These are phyloP conservation scores for Yueomyces sp. DNA, from an alignment of 1,139 yeast genomes.

Conservation along the genomic window DNA sequence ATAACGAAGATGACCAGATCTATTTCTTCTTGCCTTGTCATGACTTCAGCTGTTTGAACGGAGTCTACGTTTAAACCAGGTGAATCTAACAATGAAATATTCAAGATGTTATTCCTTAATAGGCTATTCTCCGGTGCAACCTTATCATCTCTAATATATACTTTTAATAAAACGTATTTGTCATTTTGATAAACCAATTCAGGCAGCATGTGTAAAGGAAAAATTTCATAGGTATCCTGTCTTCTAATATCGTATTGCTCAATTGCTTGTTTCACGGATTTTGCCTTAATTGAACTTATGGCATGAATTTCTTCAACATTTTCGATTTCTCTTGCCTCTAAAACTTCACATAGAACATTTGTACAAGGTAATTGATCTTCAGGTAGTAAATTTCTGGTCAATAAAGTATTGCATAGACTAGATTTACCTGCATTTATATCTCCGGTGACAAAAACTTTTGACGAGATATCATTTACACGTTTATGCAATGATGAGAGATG, in stretches of 20 bases:
- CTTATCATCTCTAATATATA: slow-evolving; percentile 60
- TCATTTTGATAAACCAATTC: slow-evolving; percentile 67
- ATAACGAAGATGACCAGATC: slow-evolving; percentile 95
- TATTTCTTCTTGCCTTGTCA: slow-evolving; percentile 93
- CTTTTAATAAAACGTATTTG: slow-evolving; percentile 57
- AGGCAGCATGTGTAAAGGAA: slow-evolving; percentile 43
- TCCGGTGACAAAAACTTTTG: slow-evolving; percentile 93
- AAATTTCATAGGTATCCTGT: slow-evolving; percentile 51
- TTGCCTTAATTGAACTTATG: slow-evolving; percentile 43
- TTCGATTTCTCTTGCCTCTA: slow-evolving; percentile 68
- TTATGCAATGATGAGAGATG: slow-evolving; percentile 67
- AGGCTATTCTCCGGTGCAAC: slow-evolving; percentile 61
- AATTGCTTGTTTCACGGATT: slow-evolving; percentile 17
- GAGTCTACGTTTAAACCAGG: slow-evolving; percentile 94
- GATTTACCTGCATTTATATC: slow-evolving; percentile 96
- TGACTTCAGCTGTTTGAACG: slow-evolving; percentile 87
- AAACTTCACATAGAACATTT: slow-evolving; percentile 86
- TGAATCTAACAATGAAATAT: slow-evolving; percentile 86
- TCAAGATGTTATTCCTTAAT: slow-evolving; percentile 81
- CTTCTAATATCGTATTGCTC: slow-evolving; percentile 42
- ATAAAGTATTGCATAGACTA: slow-evolving; percentile 83
- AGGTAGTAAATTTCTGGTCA: slow-evolving; percentile 61
- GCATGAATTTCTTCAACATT: slow-evolving; percentile 90
- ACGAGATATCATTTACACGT: slow-evolving; percentile 81
- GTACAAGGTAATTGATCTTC: slow-evolving; percentile 98